These are phyloP conservation scores for Yarrowia osloensis DNA, from an alignment of 805 yeast genomes.

Conservation along the genomic window DNA sequence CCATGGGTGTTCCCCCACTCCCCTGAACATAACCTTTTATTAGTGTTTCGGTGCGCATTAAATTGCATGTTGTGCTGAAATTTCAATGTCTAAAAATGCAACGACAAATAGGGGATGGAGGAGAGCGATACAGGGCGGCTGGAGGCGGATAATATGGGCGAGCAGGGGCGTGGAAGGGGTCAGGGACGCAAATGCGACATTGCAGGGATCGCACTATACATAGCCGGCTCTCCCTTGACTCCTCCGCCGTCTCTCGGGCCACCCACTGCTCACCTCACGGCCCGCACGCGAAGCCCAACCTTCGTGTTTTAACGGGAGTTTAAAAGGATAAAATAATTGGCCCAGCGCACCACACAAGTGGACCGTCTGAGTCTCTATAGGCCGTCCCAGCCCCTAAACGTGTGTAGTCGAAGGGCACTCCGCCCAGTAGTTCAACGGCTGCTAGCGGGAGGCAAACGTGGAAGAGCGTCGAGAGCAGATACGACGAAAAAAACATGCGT, in stretches of 20 bases:
- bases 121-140: neutral
- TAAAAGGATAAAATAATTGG: neutral
- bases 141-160: neutral
- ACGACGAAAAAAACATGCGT: no score
- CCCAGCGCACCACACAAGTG: no score
- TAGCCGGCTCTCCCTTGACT: no score
- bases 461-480: no score
- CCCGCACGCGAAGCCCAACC: conserved; percentile 14
- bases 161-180: neutral
- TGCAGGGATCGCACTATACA: neutral
- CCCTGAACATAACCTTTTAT: conserved; percentile 23
- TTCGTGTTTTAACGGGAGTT: conserved; percentile 16
- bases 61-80: conserved; percentile 7
- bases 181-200: neutral
- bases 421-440: neutral
- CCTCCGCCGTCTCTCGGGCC: no score
- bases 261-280: neutral
- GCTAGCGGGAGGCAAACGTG: no score
- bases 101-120: conserved; percentile 3
- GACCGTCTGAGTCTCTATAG: no score
- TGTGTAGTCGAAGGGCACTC: neutral
- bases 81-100: conserved; percentile 1
- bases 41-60: conserved; percentile 2
- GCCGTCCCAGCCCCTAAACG: no score
- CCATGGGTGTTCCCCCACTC: neutral